Conservation (phyloP, 1,284 basidiomycete genomes). For the Irpex lacteus region DNA sequence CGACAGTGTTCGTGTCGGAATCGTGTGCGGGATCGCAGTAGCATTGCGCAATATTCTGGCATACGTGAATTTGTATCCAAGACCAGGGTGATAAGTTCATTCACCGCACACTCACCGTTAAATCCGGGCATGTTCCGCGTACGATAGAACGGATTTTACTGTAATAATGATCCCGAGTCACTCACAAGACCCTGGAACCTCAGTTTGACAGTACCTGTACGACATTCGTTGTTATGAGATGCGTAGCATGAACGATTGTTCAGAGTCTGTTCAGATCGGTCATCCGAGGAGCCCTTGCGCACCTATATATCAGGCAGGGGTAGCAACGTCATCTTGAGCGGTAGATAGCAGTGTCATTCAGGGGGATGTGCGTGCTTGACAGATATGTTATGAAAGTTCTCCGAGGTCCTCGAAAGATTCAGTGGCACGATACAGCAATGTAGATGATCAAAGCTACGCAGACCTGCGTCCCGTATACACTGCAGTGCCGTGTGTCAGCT, state of each 20-base stretch:
- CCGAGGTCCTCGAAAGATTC: background rate
- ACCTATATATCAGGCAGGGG: background rate
- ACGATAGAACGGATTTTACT: background rate
- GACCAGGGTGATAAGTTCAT: background rate
- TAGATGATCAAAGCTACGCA: background rate
- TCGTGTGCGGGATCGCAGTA: background rate
- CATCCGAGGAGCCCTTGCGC: background rate
- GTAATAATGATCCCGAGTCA: background rate
- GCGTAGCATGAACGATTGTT: background rate
- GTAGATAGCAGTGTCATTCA: background rate
- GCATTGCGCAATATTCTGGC: background rate
- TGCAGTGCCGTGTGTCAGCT: too few species aligned
- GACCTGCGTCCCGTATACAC: too few species aligned
- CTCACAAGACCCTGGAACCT: background rate
- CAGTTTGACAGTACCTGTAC: background rate
- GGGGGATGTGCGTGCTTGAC: background rate
- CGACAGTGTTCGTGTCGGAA: background rate
- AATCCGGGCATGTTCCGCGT: background rate
- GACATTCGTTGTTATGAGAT: background rate
- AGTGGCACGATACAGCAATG: background rate
- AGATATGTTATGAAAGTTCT: background rate
- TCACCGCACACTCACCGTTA: background rate
- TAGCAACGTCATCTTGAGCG: background rate
- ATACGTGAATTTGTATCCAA: background rate
- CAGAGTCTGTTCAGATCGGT: background rate